phyloP scores from a whole-genome alignment of 164 flowering plant genomes.

The Aristolochia contorta region DNA sequence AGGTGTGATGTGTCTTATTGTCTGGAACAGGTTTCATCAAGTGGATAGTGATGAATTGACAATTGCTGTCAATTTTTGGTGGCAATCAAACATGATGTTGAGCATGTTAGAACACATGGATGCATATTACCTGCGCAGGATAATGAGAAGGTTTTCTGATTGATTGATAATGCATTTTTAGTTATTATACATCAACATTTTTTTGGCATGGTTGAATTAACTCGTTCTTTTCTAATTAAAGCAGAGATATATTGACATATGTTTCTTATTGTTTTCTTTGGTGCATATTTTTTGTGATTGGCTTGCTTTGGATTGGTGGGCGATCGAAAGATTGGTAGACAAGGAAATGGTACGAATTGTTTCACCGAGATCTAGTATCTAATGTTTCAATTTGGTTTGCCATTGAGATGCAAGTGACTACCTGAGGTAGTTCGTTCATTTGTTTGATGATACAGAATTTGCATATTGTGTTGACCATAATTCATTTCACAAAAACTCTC shows the following conservation, averaged over 20 bases:
- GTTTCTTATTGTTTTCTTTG: constrained; percentile 12
- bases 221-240: background rate
- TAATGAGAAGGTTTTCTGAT: constrained; percentile 56
- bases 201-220: background rate
- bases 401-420: constrained; percentile 2
- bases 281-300: background rate
- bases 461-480: too few relatives aligned
- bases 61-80: constrained; percentile 91
- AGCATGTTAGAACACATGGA: constrained; percentile 86
- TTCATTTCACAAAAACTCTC: too few relatives aligned
- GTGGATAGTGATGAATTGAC: constrained; percentile 84
- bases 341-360: constrained; percentile 66
- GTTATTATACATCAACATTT: background rate
- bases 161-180: background rate
- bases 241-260: background rate
- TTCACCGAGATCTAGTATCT: constrained; percentile 2
- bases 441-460: too few relatives aligned
- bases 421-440: background rate
- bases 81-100: constrained; percentile 70
- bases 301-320: too few relatives aligned
- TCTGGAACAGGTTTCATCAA: constrained; percentile 77
- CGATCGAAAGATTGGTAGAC: constrained; percentile 50
- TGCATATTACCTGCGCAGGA: constrained; percentile 76
- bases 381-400: constrained; percentile 3
- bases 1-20: background rate